Evolutionary conservation across 2,329 filamentous ascomycete species (phyloP), one percentile per base, ranked within the genome.

Genomic region (Claviceps sp.): DNA sequence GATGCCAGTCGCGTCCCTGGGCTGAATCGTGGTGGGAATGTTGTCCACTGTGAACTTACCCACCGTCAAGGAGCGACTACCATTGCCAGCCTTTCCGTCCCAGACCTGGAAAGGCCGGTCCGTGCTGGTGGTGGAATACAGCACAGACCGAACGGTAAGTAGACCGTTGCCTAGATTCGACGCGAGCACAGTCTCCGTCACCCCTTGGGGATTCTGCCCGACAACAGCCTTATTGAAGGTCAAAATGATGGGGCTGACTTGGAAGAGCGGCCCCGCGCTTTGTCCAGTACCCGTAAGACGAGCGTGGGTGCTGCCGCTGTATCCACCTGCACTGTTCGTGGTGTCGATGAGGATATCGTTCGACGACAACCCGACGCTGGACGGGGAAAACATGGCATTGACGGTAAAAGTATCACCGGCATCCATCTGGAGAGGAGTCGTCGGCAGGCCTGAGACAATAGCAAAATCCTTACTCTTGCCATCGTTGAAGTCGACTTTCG

Each of bases 221-320:
- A 71, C 67, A 34, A 81, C 69, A 2, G 77, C 66, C 10, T 72
- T 70, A 3, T 68, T 65, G 56, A 81, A 81, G 0, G 71, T 70
- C 4, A 81, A 56, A 0, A 68, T 68, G 8, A 69, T 67, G 0
- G 78, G 77, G 2, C 67, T 70, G 16, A 81, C 59, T 0, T 65
- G 61, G 1, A 81, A 60, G 2, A 80, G 60, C 0, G 76, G 66
- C 1, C 59, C 64, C 0, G 65, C 57, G 24, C 76, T 80, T 42
- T 71, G 62, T 0, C 74, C 75, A 0, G 70, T 73, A 14, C 77
- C 78, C 0, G 67, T 69, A 8, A 81, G 60, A 0, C 70, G 67
- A 37, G 78, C 64, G 2, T 72, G 69, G 0, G 73, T 74, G 46
- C 62, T 70, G 6, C 64, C 65, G 26, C 75, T 72, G 56, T 73